These are phyloP conservation scores for Dactylella cylindrospora DNA, from an alignment of 2,329 filamentous ascomycete genomes.

Conservation along the genomic window DNA sequence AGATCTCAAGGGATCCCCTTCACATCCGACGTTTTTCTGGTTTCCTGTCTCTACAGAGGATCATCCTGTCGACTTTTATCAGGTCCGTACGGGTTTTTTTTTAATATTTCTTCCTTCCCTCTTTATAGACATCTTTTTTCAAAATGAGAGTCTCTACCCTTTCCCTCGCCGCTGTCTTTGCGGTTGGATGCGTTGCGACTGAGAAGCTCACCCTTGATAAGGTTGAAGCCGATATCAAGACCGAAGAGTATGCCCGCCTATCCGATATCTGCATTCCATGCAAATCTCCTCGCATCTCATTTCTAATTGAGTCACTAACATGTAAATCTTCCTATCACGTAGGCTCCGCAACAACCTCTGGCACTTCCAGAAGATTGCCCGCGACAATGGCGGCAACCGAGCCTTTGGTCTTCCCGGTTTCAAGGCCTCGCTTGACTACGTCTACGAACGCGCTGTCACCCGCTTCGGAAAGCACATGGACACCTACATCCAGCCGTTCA, in stretches of 20 bases:
- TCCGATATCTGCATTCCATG: background rate
- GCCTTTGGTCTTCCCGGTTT: slow-evolving; percentile 65
- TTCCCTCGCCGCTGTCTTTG: slow-evolving; percentile 21
- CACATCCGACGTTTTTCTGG: background rate
- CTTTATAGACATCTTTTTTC: too few species aligned
- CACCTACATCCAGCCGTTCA: slow-evolving; percentile 57
- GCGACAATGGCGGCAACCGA: slow-evolving; percentile 61
- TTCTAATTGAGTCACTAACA: too few species aligned
- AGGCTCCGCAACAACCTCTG: slow-evolving; percentile 60
- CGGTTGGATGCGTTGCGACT: slow-evolving; percentile 47
- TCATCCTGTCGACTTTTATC: slow-evolving; percentile 8
- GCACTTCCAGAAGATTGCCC: slow-evolving; percentile 60
- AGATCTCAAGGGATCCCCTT: slow-evolving; percentile 10
- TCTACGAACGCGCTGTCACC: slow-evolving; percentile 55
- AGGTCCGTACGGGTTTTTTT: slow-evolving; percentile 1
- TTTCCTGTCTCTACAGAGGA: background rate
- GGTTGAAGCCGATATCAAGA: slow-evolving; percentile 53
- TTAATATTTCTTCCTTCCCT: slow-evolving; percentile 1
- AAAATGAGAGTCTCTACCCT: slow-evolving; percentile 31
- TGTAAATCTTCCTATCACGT: too few species aligned
- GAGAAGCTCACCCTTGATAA: slow-evolving; percentile 53
- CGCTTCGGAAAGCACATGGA: slow-evolving; percentile 53
- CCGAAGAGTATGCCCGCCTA: slow-evolving; percentile 51
- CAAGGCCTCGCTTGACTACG: slow-evolving; percentile 62
- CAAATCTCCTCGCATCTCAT: background rate